Evolutionary conservation across 768 basidiomycete species (phyloP), one percentile per base, ranked within the genome.

Genomic region (Russula sp.): DNA sequence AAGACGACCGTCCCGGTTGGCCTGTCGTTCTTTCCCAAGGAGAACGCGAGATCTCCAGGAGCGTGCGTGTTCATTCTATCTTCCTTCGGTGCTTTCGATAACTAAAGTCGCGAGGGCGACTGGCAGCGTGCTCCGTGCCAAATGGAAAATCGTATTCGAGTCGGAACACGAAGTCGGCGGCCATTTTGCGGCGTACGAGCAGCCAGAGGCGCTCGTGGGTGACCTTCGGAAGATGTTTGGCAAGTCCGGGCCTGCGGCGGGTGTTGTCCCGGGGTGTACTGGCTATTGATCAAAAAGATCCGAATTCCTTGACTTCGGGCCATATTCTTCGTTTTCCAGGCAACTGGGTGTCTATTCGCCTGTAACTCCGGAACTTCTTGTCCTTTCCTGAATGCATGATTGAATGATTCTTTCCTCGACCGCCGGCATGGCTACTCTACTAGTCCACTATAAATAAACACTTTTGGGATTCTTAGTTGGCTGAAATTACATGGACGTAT

Each of bases 21-120:
- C 5, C 32, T 71, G 9, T 73, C 74, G 7, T 68, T 66, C 56
- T 75, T 76, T 58, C 73, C 74, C 0, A 61, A 68, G 6, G 75
- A 76, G 22, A 7, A 71, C 22, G n/a, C 32, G 22, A 49, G 13
- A 4, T 14, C 32, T n/a, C 57, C 62, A 4, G 58, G 34, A 57
- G 39, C 50, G 58, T 62, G 27, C 13, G 55, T 44, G 1, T 22
- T 20, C 16, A 1, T 14, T 18, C 55, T 10, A 27, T 31, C 18
- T 44, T 40, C 31, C 9, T 52, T 10, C 7, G 32, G 16, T 20
- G 27, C 1, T 31, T 27, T 11, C 13, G 3, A 22, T 9, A 2
- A 44, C 16, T 13, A 47, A 20, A 7, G 1, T 20, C n/a, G 10
- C 9, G n/a, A 0, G 45, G 4, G 20, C 13, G n/a, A 10, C 20